phyloP scores from a whole-genome alignment of 805 yeast genomes.

The Debaryomyces tyrocola region DNA sequence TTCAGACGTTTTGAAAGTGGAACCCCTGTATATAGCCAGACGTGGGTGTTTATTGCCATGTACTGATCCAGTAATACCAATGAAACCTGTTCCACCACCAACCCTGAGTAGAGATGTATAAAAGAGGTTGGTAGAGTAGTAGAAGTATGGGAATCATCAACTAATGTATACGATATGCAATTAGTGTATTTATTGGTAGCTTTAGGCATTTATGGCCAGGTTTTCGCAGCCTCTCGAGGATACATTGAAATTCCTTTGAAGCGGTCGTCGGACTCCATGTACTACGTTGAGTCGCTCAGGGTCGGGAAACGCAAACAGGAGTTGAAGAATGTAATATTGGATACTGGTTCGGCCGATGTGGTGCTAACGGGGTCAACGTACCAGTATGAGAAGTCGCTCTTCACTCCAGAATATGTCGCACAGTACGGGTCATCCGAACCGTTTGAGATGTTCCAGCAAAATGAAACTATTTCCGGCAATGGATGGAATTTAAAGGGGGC shows the following conservation, averaged over 20 bases:
- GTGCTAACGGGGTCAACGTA: slow-evolving; percentile 2
- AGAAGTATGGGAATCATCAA: too few species aligned
- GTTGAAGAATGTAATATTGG: slow-evolving; percentile 10
- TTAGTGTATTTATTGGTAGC: background rate
- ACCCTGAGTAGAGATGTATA: background rate
- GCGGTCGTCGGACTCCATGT: slow-evolving; percentile 6
- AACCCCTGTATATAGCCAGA: too few species aligned
- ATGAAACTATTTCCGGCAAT: background rate
- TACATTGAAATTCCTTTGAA: slow-evolving; percentile 1
- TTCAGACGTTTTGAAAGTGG: too few species aligned
- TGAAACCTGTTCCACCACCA: background rate
- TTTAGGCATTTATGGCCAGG: background rate
- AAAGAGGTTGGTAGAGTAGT: background rate
- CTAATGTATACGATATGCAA: too few species aligned
- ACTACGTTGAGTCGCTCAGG: slow-evolving; percentile 7
- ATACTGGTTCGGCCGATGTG: slow-evolving; percentile 20
- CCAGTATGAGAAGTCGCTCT: background rate
- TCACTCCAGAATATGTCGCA: background rate
- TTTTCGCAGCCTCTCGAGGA: slow-evolving; percentile 2
- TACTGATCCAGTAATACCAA: background rate
- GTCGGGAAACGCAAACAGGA: slow-evolving; percentile 14
- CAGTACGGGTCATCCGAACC: slow-evolving; percentile 7
- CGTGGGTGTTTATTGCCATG: background rate
- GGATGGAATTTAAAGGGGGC: slow-evolving; percentile 3
- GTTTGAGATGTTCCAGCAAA: background rate